phyloP scores from a whole-genome alignment of 1,284 basidiomycete genomes.

The Mrakiaceae sp. region DNA sequence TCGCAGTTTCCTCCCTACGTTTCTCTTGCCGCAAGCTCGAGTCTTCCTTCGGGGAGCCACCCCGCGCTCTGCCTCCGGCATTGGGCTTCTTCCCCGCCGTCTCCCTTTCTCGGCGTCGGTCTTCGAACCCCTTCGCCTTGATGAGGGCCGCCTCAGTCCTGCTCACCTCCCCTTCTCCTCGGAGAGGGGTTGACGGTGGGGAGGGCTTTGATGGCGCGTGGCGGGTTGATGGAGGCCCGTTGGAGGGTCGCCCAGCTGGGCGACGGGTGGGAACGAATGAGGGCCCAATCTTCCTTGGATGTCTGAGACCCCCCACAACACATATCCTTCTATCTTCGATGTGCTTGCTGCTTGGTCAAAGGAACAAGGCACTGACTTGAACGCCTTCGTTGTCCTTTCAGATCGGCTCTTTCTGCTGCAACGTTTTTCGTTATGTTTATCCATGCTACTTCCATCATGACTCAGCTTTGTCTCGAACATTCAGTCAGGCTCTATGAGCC shows the following conservation, averaged over 20 bases:
- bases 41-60: conserved; percentile 4
- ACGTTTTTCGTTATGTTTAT: too few species aligned
- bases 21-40: conserved; percentile 12
- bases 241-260: too few species aligned
- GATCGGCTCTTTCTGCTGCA: too few species aligned
- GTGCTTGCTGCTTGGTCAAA: neutral
- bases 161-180: neutral
- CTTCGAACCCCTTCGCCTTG: conserved; percentile 6
- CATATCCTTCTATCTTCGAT: neutral
- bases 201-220: neutral
- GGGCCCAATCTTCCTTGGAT: conserved; percentile 15
- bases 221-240: too few species aligned
- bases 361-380: neutral
- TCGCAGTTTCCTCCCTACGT: conserved; percentile 17
- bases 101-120: neutral
- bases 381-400: neutral
- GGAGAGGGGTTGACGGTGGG: conserved; percentile 4
- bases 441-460: too few species aligned
- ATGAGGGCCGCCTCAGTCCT: conserved; percentile 9
- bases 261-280: conserved; percentile 10
- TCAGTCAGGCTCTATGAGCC: too few species aligned
- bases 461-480: too few species aligned
- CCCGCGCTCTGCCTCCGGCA: neutral
- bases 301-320: conserved; percentile 2
- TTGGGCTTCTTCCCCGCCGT: neutral